These are phyloP conservation scores for Cercospora zeina DNA, from an alignment of 2,329 filamentous ascomycete species.

Conservation along the genomic window DNA sequence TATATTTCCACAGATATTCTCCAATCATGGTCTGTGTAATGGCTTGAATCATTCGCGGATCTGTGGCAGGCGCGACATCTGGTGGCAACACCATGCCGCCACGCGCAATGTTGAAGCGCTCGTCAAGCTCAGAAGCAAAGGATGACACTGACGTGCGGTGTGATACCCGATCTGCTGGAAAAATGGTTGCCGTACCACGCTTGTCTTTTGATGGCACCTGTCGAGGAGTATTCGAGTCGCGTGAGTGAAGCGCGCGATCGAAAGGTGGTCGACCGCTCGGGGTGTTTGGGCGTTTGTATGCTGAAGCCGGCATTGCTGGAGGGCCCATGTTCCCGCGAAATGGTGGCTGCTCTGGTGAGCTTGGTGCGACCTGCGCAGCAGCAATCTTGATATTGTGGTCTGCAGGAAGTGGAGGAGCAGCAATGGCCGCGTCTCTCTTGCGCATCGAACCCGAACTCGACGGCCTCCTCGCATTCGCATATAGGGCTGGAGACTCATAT, in stretches of 20 bases:
- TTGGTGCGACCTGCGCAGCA: conserved; percentile 64
- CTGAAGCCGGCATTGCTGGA: conserved; percentile 78
- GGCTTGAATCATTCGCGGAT: conserved; percentile 97
- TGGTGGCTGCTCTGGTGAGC: conserved; percentile 28
- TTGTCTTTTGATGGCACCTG: conserved; percentile 50
- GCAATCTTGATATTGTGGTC: conserved; percentile 86
- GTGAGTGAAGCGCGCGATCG: conserved; percentile 29
- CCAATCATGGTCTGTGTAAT: conserved; percentile 99
- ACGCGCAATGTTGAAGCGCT: conserved; percentile 75
- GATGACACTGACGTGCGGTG: conserved; percentile 88
- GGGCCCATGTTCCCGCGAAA: conserved; percentile 70
- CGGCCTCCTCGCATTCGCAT: conserved; percentile 54
- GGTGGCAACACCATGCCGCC: conserved; percentile 54
- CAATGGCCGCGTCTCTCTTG: conserved; percentile 46
- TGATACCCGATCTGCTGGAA: conserved; percentile 30
- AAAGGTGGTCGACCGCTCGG: conserved; percentile 28
- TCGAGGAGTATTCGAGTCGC: conserved; percentile 60
- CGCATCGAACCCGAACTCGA: conserved; percentile 71
- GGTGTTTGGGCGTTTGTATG: conserved; percentile 52
- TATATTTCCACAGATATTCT: conserved; percentile 99
- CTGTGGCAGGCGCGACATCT: conserved; percentile 68
- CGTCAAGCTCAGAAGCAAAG: conserved; percentile 90
- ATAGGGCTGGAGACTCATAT: conserved; percentile 27
- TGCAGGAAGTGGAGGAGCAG: conserved; percentile 66
- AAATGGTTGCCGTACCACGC: conserved; percentile 19